Percentiles rank a stretch among this genome's conserved stretches.
phyloP scores from a whole-genome alignment of 1,284 basidiomycete species.

The Rhodotorula sp. region DNA sequence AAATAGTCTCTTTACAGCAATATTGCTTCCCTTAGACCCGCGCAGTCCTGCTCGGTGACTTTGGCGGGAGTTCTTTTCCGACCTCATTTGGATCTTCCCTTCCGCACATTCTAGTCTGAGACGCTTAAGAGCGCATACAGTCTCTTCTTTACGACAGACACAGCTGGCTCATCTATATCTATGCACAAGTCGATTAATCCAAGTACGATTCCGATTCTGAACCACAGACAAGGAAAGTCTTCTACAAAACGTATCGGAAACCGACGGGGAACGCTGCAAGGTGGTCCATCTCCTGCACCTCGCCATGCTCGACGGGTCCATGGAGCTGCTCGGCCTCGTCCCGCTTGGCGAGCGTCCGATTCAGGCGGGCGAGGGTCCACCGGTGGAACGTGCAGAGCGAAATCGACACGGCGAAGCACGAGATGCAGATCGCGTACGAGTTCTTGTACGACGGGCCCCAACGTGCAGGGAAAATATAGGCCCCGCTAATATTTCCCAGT shows the following conservation, averaged over 20 bases:
- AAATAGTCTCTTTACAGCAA: too few species aligned
- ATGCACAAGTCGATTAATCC: too few species aligned
- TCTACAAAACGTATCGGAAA: constrained; percentile 36
- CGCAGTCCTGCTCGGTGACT: too few species aligned
- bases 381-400: constrained; percentile 32
- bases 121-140: too few species aligned
- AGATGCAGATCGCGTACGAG: constrained; percentile 27
- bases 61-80: too few species aligned
- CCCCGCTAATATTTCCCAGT: constrained; percentile 49
- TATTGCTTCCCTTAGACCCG: too few species aligned
- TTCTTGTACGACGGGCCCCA: constrained; percentile 37
- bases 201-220: too few species aligned
- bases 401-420: constrained; percentile 34
- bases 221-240: too few species aligned
- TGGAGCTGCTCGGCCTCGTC: constrained; percentile 13
- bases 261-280: constrained; percentile 25
- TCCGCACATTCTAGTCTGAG: too few species aligned
- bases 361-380: constrained; percentile 34
- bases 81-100: too few species aligned
- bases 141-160: too few species aligned
- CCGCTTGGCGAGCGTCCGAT: constrained; percentile 30
- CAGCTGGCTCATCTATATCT: too few species aligned
- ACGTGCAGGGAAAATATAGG: constrained; percentile 40
- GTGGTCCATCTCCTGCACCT: background rate
- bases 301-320: constrained; percentile 5